These are phyloP conservation scores for Paxillus involutus DNA, from an alignment of 768 basidiomycete genomes.

Conservation along the genomic window DNA sequence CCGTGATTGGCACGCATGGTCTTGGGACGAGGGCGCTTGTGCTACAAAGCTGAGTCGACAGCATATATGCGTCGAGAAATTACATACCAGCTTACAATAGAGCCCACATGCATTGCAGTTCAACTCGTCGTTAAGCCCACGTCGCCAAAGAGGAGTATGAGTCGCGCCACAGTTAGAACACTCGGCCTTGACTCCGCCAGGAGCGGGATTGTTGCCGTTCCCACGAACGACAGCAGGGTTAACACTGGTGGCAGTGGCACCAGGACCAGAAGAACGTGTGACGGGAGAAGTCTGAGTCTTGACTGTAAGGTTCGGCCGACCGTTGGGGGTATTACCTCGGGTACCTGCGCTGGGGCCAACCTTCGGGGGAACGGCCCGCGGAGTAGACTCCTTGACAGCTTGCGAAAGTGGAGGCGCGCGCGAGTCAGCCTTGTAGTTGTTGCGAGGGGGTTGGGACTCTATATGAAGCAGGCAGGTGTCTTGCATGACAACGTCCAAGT, in stretches of 20 bases:
- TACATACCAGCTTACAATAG: slow-evolving; percentile 79
- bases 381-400: slow-evolving; percentile 39
- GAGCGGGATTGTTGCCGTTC: slow-evolving; percentile 40
- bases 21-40: slow-evolving; percentile 87
- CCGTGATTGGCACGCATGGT: slow-evolving; percentile 79
- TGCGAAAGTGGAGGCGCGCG: slow-evolving; percentile 36
- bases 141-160: slow-evolving; percentile 84
- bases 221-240: slow-evolving; percentile 42
- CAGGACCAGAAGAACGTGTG: slow-evolving; percentile 57
- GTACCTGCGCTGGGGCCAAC: slow-evolving; percentile 54
- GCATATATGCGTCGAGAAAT: background rate
- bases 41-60: slow-evolving; percentile 39
- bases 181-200: slow-evolving; percentile 71
- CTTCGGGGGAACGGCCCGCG: slow-evolving; percentile 59
- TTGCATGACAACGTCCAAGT: slow-evolving; percentile 29
- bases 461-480: slow-evolving; percentile 18
- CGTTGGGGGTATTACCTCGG: slow-evolving; percentile 42
- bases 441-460: slow-evolving; percentile 9
- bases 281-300: slow-evolving; percentile 48
- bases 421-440: slow-evolving; percentile 2
- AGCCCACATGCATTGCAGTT: slow-evolving; percentile 90
- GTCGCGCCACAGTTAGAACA: slow-evolving; percentile 89
- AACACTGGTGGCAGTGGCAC: slow-evolving; percentile 63
- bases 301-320: slow-evolving; percentile 61
- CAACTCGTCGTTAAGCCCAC: slow-evolving; percentile 83